Conservation (phyloP, 2,329 filamentous ascomycete genomes). For the Pyrenophora tritici-repentis region DNA sequence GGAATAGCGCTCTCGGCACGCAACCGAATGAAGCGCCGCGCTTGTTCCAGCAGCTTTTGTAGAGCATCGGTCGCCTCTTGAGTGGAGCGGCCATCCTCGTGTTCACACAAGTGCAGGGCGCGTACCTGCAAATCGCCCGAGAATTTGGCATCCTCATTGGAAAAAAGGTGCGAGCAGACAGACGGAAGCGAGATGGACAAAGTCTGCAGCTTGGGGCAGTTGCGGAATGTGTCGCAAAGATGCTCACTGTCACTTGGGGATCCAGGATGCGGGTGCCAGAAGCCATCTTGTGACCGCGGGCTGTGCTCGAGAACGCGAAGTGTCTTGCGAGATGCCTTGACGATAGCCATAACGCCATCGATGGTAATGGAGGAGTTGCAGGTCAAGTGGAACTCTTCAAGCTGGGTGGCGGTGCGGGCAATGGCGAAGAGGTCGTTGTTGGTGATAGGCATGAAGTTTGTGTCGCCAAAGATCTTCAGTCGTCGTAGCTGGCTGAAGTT, state of each 20-base stretch:
- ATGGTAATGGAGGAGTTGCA: conserved; percentile 60
- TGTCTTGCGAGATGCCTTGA: conserved; percentile 55
- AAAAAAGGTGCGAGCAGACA: conserved; percentile 55
- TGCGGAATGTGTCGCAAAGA: conserved; percentile 54
- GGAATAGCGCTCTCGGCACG: conserved; percentile 47
- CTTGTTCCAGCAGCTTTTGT: conserved; percentile 48
- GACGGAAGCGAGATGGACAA: conserved; percentile 56
- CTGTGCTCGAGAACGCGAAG: conserved; percentile 59
- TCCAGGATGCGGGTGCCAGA: conserved; percentile 57
- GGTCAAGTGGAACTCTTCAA: conserved; percentile 60
- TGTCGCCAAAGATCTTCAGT: conserved; percentile 61
- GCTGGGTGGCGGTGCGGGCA: conserved; percentile 56
- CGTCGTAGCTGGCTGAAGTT: conserved; percentile 57
- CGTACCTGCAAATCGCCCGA: conserved; percentile 56
- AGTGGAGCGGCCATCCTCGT: conserved; percentile 45
- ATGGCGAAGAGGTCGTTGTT: conserved; percentile 57
- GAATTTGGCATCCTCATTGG: conserved; percentile 52
- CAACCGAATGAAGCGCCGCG: conserved; percentile 48
- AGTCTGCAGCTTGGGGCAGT: conserved; percentile 54
- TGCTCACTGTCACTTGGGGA: conserved; percentile 52
- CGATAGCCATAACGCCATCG: conserved; percentile 58
- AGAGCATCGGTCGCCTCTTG: conserved; percentile 46
- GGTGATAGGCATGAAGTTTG: conserved; percentile 57
- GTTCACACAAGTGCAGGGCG: conserved; percentile 54
- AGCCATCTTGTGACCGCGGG: conserved; percentile 58